A percentile compares a stretch with the other conserved stretches of the same genome.
These are phyloP conservation scores for Athelia psychrophila DNA, from an alignment of 1,284 basidiomycete genomes.

Conservation along the genomic window DNA sequence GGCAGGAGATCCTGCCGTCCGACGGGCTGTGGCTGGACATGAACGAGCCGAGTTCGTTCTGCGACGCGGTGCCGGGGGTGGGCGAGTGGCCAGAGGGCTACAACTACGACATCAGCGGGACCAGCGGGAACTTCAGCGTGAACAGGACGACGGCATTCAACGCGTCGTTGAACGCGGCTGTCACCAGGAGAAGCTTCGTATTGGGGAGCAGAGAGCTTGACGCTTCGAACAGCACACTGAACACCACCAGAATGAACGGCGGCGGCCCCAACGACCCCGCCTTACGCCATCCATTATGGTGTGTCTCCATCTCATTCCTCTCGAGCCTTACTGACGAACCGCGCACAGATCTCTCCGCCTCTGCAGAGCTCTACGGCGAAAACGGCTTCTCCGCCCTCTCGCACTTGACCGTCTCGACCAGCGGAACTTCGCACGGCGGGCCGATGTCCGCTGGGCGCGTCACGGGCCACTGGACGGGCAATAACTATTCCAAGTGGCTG, in stretches of 20 bases:
- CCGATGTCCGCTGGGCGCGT: conserved; percentile 21
- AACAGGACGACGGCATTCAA: conserved; percentile 27
- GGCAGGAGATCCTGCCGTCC: conserved; percentile 30
- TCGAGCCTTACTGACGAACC: background rate
- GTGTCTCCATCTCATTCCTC: background rate
- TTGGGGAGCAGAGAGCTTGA: conserved; percentile 11
- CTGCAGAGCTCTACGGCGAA: background rate
- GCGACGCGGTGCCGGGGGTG: conserved; percentile 13
- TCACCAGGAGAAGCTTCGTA: too few relatives aligned
- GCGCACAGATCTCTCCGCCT: background rate
- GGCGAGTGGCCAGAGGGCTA: too few relatives aligned
- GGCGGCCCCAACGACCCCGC: conserved; percentile 20
- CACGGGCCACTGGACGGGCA: background rate
- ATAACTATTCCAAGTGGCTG: background rate
- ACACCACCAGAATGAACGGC: too few relatives aligned
- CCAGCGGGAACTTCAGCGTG: conserved; percentile 31
- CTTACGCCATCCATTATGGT: conserved; percentile 33
- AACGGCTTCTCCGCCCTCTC: conserved; percentile 23
- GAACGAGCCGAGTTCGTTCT: conserved; percentile 31
- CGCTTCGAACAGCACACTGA: too few relatives aligned
- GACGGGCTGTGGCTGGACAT: conserved; percentile 54
- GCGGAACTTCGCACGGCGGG: conserved; percentile 35
- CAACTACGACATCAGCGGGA: conserved; percentile 28
- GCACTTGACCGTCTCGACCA: conserved; percentile 28
- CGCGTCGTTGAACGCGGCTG: too few relatives aligned